Evolutionary conservation across 768 basidiomycete species (phyloP).

Genomic region (Xerocomellus dryophilus): DNA sequence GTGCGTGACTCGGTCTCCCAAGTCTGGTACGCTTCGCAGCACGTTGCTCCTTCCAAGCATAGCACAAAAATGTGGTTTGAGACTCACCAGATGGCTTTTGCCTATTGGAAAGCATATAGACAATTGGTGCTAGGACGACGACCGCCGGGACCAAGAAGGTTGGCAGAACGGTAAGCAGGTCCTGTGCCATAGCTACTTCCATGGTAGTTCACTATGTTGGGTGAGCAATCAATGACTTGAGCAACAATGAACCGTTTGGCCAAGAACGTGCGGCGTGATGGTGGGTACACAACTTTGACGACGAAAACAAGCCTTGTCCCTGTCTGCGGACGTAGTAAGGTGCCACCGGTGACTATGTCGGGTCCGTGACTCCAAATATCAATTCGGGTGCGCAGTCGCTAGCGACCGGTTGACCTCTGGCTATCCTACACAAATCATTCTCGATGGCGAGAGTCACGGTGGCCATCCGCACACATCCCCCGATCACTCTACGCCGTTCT

Average conservation of each 20-base stretch:
- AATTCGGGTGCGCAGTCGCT: background rate
- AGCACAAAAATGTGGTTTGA: background rate
- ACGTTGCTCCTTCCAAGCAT: background rate
- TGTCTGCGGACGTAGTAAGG: background rate
- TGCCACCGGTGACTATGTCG: background rate
- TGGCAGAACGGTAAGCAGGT: slow-evolving; percentile 5
- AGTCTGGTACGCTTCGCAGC: background rate
- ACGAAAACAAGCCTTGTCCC: background rate
- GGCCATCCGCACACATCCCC: too few relatives aligned
- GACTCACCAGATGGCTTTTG: slow-evolving; percentile 15
- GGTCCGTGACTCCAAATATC: too few relatives aligned
- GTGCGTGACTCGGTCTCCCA: background rate
- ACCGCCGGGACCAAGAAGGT: slow-evolving; percentile 10
- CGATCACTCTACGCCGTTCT: slow-evolving; percentile 65
- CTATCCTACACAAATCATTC: slow-evolving; percentile 3
- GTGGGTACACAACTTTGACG: background rate
- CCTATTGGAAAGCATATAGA: slow-evolving; percentile 16
- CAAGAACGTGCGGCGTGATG: too few relatives aligned
- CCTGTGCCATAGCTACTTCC: slow-evolving; percentile 4
- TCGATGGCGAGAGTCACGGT: background rate
- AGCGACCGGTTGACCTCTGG: too few relatives aligned
- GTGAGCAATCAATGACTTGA: background rate
- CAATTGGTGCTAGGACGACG: slow-evolving; percentile 11
- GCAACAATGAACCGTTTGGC: background rate
- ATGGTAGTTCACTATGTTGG: too few relatives aligned